Percentiles rank a stretch among this genome's conserved stretches.
These are phyloP conservation scores for Neoboletus brunneissimus DNA, from an alignment of 768 basidiomycete species.

Conservation along the genomic window DNA sequence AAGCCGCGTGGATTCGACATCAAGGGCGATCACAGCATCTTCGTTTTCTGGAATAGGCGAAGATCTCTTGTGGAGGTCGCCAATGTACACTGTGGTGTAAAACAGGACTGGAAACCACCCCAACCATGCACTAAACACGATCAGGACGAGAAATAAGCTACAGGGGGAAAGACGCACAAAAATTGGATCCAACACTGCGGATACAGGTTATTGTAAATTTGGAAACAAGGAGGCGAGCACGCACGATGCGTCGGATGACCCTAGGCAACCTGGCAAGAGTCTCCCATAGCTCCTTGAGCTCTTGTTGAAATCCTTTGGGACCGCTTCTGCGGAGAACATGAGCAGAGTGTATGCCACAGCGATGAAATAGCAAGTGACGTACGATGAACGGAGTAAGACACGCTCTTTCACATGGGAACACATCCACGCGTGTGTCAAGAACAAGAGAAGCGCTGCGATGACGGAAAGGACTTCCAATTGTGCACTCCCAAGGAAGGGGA, in stretches of 20 bases:
- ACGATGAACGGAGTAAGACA: constrained; percentile 53
- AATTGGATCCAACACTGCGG: constrained; percentile 73
- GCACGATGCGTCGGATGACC: constrained; percentile 76
- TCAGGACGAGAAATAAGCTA: constrained; percentile 1
- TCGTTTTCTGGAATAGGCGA: constrained; percentile 33
- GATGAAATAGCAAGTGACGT: not conserved
- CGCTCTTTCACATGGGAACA: constrained; percentile 65
- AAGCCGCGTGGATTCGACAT: constrained; percentile 73
- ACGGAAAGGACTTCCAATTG: constrained; percentile 82
- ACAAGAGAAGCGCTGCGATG: constrained; percentile 64
- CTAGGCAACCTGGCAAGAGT: constrained; percentile 68
- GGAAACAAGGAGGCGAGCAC: constrained; percentile 29
- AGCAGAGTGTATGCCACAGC: not conserved
- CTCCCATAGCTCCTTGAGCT: constrained; percentile 66
- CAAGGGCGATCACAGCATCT: constrained; percentile 37
- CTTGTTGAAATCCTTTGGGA: constrained; percentile 34
- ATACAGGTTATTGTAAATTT: constrained; percentile 6
- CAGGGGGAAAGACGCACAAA: constrained; percentile 50
- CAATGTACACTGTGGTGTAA: constrained; percentile 84
- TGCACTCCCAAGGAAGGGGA: constrained; percentile 75
- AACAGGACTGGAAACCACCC: constrained; percentile 94
- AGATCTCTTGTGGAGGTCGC: constrained; percentile 72
- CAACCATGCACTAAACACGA: constrained; percentile 63
- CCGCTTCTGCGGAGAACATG: constrained; percentile 13
- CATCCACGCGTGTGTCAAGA: constrained; percentile 63